Base-by-base conservation (phyloP, 805 yeast genomes). In the Starmera pachycereana region DNA sequence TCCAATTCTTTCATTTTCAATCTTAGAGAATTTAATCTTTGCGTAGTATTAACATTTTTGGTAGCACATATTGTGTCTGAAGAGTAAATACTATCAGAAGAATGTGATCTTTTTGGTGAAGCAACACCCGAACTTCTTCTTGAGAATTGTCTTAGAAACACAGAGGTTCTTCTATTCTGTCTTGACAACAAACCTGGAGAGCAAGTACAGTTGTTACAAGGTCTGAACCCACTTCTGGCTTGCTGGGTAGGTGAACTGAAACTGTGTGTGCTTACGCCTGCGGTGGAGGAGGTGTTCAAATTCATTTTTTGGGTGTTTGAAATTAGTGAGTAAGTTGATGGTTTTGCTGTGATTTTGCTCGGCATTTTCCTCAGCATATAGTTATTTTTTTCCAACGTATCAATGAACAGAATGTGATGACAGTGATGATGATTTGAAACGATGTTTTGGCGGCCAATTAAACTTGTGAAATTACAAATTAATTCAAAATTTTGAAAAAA, bases 141-240 rank as follows among this genome's bases (percentile, higher is more conserved):
- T 4, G 59, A 48, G 45, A 50, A 40, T 49, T 62, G 69, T 48
- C 57, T 69, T 43, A 76, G 74, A 42, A 72, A 65, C 27, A 71
- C 54, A 0, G 82, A 69, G 14, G 82, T 69, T 49, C 85, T 66
- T 50, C 80, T 69, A 52, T 74, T 75, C 44, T 69, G 73, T 52
- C 94, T 69, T 28, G 87, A 77, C 37, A 84, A 60, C 35, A 84
- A 63, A 4, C 95, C 95, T 5, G 92, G 92, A 1, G 90, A 81
- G 56, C 94, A 84, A 2, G 87, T 81, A 63, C 95, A 84, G 62
- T 83, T 78, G 37, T 72, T 68, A 56, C 92, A 84, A 12, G 75
- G 72, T 53, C 74, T 65, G 32, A 55, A 51, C n/a, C 60, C 55
- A 40, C 65, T 53, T 19, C 48, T 45, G 30, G 47, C 35, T 10